Evolutionary conservation across 345 rosid genomes (phyloP), one percentile per base, ranked within the genome.

Genomic region (Geranium rotundifolium): DNA sequence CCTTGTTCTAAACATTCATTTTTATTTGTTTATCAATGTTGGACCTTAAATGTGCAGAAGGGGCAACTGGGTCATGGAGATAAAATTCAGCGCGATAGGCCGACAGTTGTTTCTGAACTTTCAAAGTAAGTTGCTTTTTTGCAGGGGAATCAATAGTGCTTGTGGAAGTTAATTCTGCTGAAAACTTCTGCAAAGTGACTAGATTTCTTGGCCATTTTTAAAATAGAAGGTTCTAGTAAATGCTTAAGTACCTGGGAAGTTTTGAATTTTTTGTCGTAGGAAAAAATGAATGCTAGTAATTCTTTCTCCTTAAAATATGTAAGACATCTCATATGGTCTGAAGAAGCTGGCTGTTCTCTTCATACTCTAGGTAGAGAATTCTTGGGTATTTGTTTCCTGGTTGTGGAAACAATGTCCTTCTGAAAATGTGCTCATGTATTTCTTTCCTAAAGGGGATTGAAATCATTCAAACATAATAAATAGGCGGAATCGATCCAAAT

Each of bases 31-130:
- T 10, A 60, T 12, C 59, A 63, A 46, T 80, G 18, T 65, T 34
- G 31, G 54, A 63, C 62, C 64, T 76, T 65, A 16, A 17, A 4
- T 76, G 52, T 73, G 69, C 85, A 93, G 99, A 93, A 81, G 74
- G 99, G 96, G 56, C 99, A 93, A 64, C 79, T 93, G 64, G 99
- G 99, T 56, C 99, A 93, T 70, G 99, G 97, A 68, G 99, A 93
- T 80, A 74, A 54, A 71, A 78, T 88, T 23, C 97, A 78, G 84
- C 96, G 97, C 14, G 97, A 90, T 69, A 79, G 95, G 69, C 99
- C 99, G 1, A 93, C 96, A 1, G 69, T 90, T 66, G 96, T 93
- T 27, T 93, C 96, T 57, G 97, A 85, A 58, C 91, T 93, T 67
- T 83, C 86, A 4, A 88, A 88, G 99, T 93, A 79, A 69, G 85